Evolutionary conservation across 2,329 filamentous ascomycete genomes (phyloP).

Genomic region (Fusarium nanum): DNA sequence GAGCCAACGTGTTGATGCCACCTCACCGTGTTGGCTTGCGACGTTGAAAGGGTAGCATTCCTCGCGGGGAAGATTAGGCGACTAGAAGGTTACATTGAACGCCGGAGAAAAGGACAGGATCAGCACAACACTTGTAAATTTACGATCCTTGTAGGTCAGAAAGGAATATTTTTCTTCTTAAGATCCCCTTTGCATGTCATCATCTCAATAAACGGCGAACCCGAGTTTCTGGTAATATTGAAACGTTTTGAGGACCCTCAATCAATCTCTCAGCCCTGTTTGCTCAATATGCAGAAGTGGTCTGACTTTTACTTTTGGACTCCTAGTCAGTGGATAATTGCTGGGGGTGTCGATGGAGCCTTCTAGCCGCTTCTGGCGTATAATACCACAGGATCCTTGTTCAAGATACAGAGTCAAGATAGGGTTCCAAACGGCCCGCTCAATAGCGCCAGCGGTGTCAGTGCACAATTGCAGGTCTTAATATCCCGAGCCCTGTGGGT

Average conservation of each 20-base stretch:
- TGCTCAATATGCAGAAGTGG: neutral
- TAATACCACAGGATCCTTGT: neutral
- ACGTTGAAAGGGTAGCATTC: neutral
- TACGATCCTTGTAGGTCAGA: neutral
- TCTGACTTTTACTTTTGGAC: conserved; percentile 7
- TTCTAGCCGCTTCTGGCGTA: neutral
- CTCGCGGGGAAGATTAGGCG: conserved; percentile 1
- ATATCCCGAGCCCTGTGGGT: conserved; percentile 3
- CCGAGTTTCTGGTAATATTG: neutral
- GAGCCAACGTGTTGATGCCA: neutral
- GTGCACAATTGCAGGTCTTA: neutral
- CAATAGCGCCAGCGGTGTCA: neutral
- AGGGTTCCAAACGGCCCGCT: conserved; percentile 8
- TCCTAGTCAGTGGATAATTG: neutral
- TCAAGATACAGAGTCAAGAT: conserved; percentile 4
- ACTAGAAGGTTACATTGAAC: conserved; percentile 1
- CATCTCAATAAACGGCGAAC: neutral
- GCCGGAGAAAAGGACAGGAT: neutral
- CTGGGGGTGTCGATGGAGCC: neutral
- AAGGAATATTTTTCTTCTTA: neutral
- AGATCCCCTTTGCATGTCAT: neutral
- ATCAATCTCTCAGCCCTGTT: neutral
- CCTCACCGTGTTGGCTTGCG: neutral
- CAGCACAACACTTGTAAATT: neutral
- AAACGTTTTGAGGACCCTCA: neutral